A percentile compares a stretch with the other conserved stretches of the same genome.
Conservation (phyloP, 2,329 filamentous ascomycete genomes). For the Onygenales sp. region DNA sequence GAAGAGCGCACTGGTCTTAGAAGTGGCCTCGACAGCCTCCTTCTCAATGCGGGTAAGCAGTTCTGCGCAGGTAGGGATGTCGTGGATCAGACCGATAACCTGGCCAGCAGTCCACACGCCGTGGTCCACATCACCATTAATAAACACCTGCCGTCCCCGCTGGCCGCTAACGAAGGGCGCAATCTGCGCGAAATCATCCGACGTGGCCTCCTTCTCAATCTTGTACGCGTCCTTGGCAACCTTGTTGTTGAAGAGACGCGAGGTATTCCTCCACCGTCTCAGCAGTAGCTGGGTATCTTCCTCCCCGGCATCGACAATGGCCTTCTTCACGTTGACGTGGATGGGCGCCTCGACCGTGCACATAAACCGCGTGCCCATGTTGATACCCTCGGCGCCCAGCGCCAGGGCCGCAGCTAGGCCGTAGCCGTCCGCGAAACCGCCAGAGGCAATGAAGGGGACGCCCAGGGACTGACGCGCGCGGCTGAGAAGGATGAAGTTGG, state of each 20-base stretch:
- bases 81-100: constrained; percentile 81
- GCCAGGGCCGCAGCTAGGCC: constrained; percentile 84
- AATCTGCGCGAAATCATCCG: constrained; percentile 82
- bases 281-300: constrained; percentile 84
- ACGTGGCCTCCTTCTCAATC: constrained; percentile 72
- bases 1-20: constrained; percentile 49
- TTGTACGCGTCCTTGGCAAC: constrained; percentile 70
- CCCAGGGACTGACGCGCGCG: constrained; percentile 71
- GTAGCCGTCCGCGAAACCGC: constrained; percentile 90
- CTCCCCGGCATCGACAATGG: constrained; percentile 81
- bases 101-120: constrained; percentile 97
- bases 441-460: constrained; percentile 89
- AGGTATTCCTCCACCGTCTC: constrained; percentile 87
- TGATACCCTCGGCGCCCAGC: constrained; percentile 85
- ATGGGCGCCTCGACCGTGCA: constrained; percentile 89
- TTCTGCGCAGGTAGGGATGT: constrained; percentile 65
- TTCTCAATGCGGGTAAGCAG: constrained; percentile 65
- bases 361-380: constrained; percentile 99
- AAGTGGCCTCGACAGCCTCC: constrained; percentile 60
- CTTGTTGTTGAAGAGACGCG: constrained; percentile 80
- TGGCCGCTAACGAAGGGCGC: constrained; percentile 82
- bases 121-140: constrained; percentile 82
- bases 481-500: constrained; percentile 58
- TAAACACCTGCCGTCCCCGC: constrained; percentile 80
- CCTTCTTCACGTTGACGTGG: constrained; percentile 85